These are phyloP conservation scores for Quercus aquifolioides DNA, from an alignment of 306 rosid genomes.

Conservation along the genomic window DNA sequence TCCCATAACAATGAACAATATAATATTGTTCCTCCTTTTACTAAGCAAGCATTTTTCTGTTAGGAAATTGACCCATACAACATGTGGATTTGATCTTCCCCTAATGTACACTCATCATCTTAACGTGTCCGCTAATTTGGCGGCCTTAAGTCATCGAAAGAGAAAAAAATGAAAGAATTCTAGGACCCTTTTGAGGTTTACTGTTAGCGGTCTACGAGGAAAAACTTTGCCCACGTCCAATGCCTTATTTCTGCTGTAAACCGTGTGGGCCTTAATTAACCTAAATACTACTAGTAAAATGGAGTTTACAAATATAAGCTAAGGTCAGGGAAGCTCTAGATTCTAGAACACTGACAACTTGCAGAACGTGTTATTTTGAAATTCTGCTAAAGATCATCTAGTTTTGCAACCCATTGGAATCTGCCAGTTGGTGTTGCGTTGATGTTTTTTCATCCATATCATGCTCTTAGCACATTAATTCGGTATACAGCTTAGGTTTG, in stretches of 20 bases:
- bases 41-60: background rate
- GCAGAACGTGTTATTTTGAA: conserved; percentile 6
- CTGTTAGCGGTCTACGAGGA: conserved; percentile 33
- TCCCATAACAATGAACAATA: conserved; percentile 13
- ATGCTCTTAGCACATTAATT: conserved; percentile 9
- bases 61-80: background rate
- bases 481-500: conserved; percentile 28
- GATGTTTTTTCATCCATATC: background rate
- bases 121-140: background rate
- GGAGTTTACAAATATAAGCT: conserved; percentile 16
- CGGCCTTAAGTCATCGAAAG: conserved; percentile 7
- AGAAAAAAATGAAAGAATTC: conserved; percentile 1
- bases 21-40: background rate
- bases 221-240: conserved; percentile 9
- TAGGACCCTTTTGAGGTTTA: background rate
- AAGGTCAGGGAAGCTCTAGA: conserved; percentile 15
- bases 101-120: background rate
- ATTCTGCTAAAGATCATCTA: background rate
- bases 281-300: background rate
- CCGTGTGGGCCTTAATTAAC: conserved; percentile 44
- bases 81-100: conserved; percentile 6
- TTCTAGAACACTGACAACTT: conserved; percentile 34
- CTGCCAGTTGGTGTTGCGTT: conserved; percentile 3
- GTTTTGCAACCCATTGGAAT: background rate
- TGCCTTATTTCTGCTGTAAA: conserved; percentile 15